Evolutionary conservation across 2,329 filamentous ascomycete genomes (phyloP).

Genomic region (Nigrograna mackinnonii): DNA sequence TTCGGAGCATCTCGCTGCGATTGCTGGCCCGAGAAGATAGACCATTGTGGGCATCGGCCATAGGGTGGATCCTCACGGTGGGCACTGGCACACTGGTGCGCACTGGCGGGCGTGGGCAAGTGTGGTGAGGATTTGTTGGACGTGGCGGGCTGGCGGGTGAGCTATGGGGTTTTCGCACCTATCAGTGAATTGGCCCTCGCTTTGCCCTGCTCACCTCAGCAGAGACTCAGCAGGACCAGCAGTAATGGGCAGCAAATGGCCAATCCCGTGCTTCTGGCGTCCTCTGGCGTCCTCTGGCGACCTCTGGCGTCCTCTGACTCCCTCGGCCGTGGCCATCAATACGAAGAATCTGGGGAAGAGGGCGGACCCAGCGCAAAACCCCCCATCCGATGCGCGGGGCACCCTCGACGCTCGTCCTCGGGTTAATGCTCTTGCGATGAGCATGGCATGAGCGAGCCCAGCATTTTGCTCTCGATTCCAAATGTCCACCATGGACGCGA

Average conservation of each 20-base stretch:
- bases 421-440: conserved; percentile 14
- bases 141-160: conserved; percentile 8
- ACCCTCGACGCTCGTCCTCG: conserved; percentile 21
- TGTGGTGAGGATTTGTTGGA: no score
- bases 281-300: no score
- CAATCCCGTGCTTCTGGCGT: no score
- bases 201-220: conserved; percentile 6
- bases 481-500: conserved; percentile 31
- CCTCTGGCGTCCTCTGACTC: no score
- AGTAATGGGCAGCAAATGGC: no score
- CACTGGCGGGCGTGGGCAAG: no score
- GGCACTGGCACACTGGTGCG: no score
- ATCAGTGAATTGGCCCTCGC: conserved; percentile 6
- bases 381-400: conserved; percentile 14
- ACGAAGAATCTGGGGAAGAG: conserved; percentile 26
- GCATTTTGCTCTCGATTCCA: conserved; percentile 14
- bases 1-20: conserved; percentile 39
- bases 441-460: conserved; percentile 10
- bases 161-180: conserved; percentile 4
- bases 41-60: conserved; percentile 11
- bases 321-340: conserved; percentile 10
- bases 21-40: conserved; percentile 16
- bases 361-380: conserved; percentile 12
- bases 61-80: conserved; percentile 22
- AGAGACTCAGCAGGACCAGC: conserved; percentile 20